These are phyloP conservation scores for Plasmodium sp. DNA, from an alignment of 169 alveolate species.

Conservation along the genomic window DNA sequence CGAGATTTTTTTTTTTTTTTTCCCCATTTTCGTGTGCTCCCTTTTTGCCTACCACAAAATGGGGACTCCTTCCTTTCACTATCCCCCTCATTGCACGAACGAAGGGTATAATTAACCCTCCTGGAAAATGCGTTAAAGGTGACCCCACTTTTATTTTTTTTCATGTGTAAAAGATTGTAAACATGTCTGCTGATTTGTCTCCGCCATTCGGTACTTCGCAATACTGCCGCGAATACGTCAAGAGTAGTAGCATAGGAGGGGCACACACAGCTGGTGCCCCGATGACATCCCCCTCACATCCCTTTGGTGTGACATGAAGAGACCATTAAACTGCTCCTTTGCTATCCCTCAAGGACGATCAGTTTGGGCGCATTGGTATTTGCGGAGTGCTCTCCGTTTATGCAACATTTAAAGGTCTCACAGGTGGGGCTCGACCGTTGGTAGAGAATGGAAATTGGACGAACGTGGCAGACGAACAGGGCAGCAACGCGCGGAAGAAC, in stretches of 20 bases:
- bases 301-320: too few relatives aligned
- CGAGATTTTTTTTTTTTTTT: neutral
- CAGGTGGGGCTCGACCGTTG: neutral
- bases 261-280: neutral
- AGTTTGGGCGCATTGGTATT: neutral
- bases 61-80: neutral
- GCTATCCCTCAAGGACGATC: neutral
- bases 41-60: neutral
- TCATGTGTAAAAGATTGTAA: neutral
- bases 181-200: neutral
- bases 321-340: too few relatives aligned
- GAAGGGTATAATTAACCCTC: neutral
- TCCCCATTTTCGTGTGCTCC: neutral
- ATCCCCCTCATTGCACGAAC: neutral
- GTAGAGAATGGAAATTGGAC: neutral
- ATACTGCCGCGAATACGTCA: neutral
- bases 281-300: neutral
- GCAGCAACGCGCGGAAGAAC: neutral
- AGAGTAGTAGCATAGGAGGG: neutral
- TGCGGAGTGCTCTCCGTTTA: neutral
- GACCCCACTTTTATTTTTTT: neutral
- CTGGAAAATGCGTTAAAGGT: neutral
- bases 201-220: neutral
- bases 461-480: neutral
- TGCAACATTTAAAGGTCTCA: neutral